Percentiles rank a stretch among this genome's conserved stretches.
Evolutionary conservation across 352 stramenopile genomes (phyloP).

Genomic region (Globisporangium cederbergense): DNA sequence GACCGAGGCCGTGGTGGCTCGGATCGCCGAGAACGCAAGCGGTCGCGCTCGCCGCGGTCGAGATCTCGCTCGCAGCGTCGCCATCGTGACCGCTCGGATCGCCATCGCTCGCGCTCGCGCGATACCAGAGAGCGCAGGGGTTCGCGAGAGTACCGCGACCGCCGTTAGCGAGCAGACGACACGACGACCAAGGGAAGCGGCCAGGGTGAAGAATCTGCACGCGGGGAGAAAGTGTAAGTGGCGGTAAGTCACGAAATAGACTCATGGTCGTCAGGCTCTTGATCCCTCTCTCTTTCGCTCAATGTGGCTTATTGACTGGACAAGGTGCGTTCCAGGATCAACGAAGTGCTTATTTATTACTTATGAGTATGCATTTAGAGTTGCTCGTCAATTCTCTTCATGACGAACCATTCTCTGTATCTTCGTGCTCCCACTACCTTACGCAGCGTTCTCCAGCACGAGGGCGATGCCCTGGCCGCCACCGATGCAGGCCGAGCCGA

Average conservation of each 20-base stretch:
- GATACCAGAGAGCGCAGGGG: constrained; percentile 31
- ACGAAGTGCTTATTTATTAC: background rate
- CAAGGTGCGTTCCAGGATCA: background rate
- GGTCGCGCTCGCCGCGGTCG: constrained; percentile 33
- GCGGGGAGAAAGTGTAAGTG: background rate
- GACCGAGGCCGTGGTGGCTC: constrained; percentile 9
- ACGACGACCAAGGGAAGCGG: background rate
- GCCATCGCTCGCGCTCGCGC: constrained; percentile 25
- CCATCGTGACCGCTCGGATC: constrained; percentile 34
- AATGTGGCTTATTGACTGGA: background rate
- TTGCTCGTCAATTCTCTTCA: constrained; percentile 2
- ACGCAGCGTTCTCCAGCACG: constrained; percentile 91
- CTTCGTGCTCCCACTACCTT: constrained; percentile 15
- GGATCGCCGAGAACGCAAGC: constrained; percentile 23
- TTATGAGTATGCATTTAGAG: constrained; percentile 1
- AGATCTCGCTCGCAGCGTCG: constrained; percentile 30
- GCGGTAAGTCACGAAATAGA: constrained; percentile 12
- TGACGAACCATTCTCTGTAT: background rate
- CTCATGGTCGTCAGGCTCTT: constrained; percentile 1
- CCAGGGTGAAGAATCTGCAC: background rate
- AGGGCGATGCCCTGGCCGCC: constrained; percentile 98
- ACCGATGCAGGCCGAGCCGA: constrained; percentile 97
- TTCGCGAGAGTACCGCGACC: constrained; percentile 50
- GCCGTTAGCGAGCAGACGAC: constrained; percentile 20
- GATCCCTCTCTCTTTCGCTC: constrained; percentile 1